Percentiles rank a stretch among this genome's conserved stretches.
Evolutionary conservation across 1,139 yeast genomes (phyloP).

Genomic region (Casaregolazyma suthepensis): DNA sequence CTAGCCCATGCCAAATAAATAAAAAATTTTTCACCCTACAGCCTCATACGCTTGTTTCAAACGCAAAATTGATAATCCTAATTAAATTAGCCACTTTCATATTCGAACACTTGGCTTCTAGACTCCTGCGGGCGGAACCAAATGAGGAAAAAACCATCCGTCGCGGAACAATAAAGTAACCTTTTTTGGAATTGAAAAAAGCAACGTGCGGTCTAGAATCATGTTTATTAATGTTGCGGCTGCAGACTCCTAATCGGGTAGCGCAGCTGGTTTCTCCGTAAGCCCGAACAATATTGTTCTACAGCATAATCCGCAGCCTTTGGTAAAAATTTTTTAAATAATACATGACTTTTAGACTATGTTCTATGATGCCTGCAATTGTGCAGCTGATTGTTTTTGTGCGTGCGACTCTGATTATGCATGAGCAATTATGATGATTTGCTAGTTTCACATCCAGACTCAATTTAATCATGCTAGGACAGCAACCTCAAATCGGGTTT

Average conservation of each 20-base stretch:
- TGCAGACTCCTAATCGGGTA: background rate
- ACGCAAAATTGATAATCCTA: background rate
- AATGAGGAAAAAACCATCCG: background rate
- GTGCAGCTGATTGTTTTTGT: background rate
- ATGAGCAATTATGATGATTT: background rate
- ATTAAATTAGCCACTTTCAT: background rate
- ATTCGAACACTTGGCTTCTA: background rate
- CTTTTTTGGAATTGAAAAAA: background rate
- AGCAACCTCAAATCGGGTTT: background rate
- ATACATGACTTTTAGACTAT: background rate
- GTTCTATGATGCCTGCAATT: background rate
- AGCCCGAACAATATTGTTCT: background rate
- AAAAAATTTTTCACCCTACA: background rate
- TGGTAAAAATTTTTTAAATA: background rate
- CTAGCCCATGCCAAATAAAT: background rate
- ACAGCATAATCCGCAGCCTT: background rate
- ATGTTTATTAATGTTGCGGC: background rate
- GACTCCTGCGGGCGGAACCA: background rate
- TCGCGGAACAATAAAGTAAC: background rate
- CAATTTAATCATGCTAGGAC: background rate
- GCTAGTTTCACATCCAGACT: background rate
- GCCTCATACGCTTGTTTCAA: background rate
- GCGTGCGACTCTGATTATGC: background rate
- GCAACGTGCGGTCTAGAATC: background rate
- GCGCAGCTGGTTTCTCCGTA: background rate